These are phyloP conservation scores for Plantago major DNA, from an alignment of 257 asterid species.

Conservation along the genomic window DNA sequence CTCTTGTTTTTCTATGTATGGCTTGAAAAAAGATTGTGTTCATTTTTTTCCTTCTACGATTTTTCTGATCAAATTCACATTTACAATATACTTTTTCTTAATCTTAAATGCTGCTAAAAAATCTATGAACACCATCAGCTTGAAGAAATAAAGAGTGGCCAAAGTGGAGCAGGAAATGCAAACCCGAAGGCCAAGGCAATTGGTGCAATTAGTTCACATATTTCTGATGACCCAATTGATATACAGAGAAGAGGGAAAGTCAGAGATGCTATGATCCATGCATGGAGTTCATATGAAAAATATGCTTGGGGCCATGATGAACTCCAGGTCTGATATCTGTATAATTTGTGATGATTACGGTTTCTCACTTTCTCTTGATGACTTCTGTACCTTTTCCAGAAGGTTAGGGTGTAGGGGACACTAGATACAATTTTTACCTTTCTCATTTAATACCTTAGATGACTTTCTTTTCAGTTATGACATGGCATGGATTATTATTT, in stretches of 20 bases:
- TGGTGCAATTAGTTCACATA: conserved; percentile 26
- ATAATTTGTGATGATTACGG: not conserved
- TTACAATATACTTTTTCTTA: not conserved
- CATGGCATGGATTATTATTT: no score
- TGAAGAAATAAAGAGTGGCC: conserved; percentile 52
- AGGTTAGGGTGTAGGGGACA: no score
- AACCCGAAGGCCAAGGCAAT: conserved; percentile 21
- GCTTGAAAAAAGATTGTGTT: no score
- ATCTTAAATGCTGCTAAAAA: conserved; percentile 10
- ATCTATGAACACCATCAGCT: conserved; percentile 44
- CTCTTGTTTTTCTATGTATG: no score
- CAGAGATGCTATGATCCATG: conserved; percentile 94
- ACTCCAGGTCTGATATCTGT: conserved; percentile 60
- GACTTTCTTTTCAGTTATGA: no score
- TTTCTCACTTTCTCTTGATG: no score
- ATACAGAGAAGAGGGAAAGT: conserved; percentile 73
- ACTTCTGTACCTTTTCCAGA: no score
- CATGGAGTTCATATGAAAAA: conserved; percentile 94
- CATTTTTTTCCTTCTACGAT: no score
- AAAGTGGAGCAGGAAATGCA: conserved; percentile 28
- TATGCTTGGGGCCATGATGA: conserved; percentile 99
- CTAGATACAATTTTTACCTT: no score
- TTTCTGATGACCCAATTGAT: conserved; percentile 54
- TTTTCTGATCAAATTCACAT: no score
- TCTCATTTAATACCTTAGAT: no score